A percentile compares a stretch with the other conserved stretches of the same genome.
Conservation (phyloP, 2,329 filamentous ascomycete species). For the Tolypocladium pustulatum region DNA sequence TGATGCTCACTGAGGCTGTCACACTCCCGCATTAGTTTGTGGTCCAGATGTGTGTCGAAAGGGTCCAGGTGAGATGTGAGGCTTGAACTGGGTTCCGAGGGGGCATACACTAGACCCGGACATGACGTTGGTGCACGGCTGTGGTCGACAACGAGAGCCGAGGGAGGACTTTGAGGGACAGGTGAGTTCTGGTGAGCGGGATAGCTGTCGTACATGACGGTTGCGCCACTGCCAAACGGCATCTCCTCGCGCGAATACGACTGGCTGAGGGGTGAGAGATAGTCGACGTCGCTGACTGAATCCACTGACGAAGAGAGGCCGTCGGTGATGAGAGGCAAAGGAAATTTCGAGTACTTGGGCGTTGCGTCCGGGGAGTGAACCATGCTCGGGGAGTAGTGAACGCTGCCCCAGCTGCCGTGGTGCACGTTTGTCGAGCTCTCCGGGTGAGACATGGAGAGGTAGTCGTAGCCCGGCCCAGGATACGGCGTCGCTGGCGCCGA, state of each 20-base stretch:
- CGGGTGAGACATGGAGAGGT: constrained; percentile 38
- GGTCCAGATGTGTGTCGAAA: constrained; percentile 44
- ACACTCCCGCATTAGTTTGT: constrained; percentile 43
- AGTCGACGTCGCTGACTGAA: constrained; percentile 52
- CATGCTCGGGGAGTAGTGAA: constrained; percentile 34
- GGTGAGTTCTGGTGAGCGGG: constrained; percentile 38
- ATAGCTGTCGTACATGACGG: constrained; percentile 47
- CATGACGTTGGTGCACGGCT: constrained; percentile 46
- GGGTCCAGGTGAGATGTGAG: constrained; percentile 48
- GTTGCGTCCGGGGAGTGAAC: constrained; percentile 20
- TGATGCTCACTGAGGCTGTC: constrained; percentile 43
- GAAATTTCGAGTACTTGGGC: constrained; percentile 33
- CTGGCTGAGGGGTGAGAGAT: constrained; percentile 50
- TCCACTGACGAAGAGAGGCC: constrained; percentile 45
- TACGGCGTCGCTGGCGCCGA: constrained; percentile 36
- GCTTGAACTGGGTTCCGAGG: constrained; percentile 50
- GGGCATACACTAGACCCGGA: constrained; percentile 50
- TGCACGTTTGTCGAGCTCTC: constrained; percentile 29
- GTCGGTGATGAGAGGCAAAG: constrained; percentile 35
- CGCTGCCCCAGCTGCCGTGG: constrained; percentile 33
- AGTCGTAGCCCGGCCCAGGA: constrained; percentile 30
- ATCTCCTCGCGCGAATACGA: constrained; percentile 47
- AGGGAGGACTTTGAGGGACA: constrained; percentile 44
- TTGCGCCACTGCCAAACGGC: constrained; percentile 44
- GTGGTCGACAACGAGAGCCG: constrained; percentile 45